phyloP scores from a whole-genome alignment of 306 rosid species.

The Lathyrus oleraceus region DNA sequence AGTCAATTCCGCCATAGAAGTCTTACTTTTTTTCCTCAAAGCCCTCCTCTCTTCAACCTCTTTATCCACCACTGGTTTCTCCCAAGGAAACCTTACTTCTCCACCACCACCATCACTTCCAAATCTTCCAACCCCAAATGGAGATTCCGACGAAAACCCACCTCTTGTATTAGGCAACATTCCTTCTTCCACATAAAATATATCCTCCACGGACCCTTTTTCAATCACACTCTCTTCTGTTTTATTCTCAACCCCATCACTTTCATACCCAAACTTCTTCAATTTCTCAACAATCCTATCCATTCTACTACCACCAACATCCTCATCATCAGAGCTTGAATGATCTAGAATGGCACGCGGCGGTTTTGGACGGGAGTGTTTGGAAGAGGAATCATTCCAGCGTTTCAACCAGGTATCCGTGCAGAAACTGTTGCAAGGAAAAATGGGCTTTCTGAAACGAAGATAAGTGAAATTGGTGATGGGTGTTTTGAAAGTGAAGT shows the following conservation, averaged over 20 bases:
- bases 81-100: constrained; percentile 89
- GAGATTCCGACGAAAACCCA: constrained; percentile 70
- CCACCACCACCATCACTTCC: constrained; percentile 67
- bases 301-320: constrained; percentile 59
- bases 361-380: constrained; percentile 47
- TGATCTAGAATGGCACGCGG: constrained; percentile 58
- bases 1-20: constrained; percentile 80
- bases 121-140: constrained; percentile 64
- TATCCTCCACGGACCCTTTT: constrained; percentile 93
- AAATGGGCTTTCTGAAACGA: constrained; percentile 33
- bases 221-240: constrained; percentile 52
- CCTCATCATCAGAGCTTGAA: constrained; percentile 37
- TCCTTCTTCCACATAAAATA: constrained; percentile 83
- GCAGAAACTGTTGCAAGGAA: constrained; percentile 36
- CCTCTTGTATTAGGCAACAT: constrained; percentile 81
- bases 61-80: constrained; percentile 54
- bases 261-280: constrained; percentile 79
- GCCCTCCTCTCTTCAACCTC: constrained; percentile 41
- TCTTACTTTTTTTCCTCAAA: constrained; percentile 50
- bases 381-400: constrained; percentile 59
- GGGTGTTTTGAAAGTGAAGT: constrained; percentile 32
- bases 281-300: constrained; percentile 80
- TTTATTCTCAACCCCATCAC: constrained; percentile 40
- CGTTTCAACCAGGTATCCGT: constrained; percentile 58
- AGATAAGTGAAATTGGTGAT: constrained; percentile 37